Base-by-base conservation (phyloP, 352 stramenopile genomes). In the Thalassiosira pacifica region DNA sequence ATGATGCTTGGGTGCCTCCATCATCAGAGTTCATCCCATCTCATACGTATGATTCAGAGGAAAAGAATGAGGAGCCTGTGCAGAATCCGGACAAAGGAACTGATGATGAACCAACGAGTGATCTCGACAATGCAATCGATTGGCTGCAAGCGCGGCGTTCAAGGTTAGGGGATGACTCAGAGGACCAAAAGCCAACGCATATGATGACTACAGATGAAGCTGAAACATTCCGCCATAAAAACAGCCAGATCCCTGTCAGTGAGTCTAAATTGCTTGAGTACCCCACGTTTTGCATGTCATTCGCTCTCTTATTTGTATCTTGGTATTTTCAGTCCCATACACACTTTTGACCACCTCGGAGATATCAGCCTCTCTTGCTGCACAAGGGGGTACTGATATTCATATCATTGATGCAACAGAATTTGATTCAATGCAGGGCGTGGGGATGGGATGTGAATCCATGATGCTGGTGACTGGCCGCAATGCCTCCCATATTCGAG, bases 391-490 rank as follows among this genome's bases (percentile, higher is more conserved):
- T n/a, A 82, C 16, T 29, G 75, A 88, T 34, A 85, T 88, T 37
- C 64, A 63, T 19, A 74, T 82, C 16, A 85, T 85, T 37, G 68
- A 87, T 32, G 79, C 75, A 34, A 63, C 73, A 8, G 73, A 87
- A 13, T 83, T 76, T 67, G 59, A 79, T n/a, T 55, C 34, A 24
- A 45, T 69, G n/a, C 79, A 82, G 31, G 67, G 73, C 52, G 80
- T 83, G n/a, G 55, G 61, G 57, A 59, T 77, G 18, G 73, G 76
- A 4, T 87, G 76, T 32, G 24, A 75, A 74, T 68, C 48, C 64
- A 45, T 89, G 19, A 82, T 91, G 57, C 71, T 92, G 19, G 83
- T 80, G 8, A 93, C 86, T 1, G 80, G 71, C 53, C 59, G 69
- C 24, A 83, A 78, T 31, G 27, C 63, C 53, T 77, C 59, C 19